phyloP scores from a whole-genome alignment of 192 early-diverging fungal genomes.

The Backusella sp. region DNA sequence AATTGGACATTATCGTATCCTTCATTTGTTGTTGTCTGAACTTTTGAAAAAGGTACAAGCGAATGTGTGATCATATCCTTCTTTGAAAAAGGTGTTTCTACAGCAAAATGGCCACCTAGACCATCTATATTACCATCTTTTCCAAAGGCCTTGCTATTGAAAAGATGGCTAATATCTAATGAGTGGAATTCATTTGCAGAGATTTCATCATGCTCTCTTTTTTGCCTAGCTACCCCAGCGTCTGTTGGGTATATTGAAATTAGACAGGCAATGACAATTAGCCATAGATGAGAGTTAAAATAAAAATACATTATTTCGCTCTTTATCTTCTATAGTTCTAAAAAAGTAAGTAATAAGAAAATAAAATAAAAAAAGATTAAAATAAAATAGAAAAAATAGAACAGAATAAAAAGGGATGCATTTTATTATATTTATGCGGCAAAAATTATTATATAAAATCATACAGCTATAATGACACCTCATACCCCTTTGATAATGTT shows the following conservation, averaged over 20 bases:
- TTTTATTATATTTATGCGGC: neutral
- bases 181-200: neutral
- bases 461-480: neutral
- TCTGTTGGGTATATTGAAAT: neutral
- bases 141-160: neutral
- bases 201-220: neutral
- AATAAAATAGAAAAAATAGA: neutral
- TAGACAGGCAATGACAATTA: neutral
- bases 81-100: neutral
- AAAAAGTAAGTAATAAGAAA: neutral
- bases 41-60: neutral
- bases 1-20: neutral
- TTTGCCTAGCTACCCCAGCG: neutral
- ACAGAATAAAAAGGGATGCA: neutral
- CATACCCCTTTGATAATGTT: neutral
- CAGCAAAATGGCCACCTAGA: neutral
- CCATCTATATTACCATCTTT: neutral
- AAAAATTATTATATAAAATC: neutral
- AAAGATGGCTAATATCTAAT: neutral
- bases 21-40: neutral
- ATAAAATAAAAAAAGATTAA: neutral
- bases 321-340: neutral
- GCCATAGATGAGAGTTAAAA: neutral
- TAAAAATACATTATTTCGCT: neutral
- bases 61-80: neutral